These are phyloP conservation scores for Boletus sp. DNA, from an alignment of 768 basidiomycete genomes.

Conservation along the genomic window DNA sequence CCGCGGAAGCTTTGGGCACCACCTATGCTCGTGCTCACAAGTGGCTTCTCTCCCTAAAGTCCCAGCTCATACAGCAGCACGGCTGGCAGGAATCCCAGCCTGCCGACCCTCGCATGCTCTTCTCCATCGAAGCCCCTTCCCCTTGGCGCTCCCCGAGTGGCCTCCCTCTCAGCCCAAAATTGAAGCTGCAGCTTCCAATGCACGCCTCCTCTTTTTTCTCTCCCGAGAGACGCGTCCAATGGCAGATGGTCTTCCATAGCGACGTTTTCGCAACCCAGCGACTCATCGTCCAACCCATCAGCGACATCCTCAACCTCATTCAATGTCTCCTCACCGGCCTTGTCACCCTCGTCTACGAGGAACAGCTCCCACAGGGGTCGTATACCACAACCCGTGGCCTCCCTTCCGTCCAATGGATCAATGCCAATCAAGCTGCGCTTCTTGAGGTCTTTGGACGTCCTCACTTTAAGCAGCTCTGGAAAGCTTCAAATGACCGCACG, in stretches of 20 bases:
- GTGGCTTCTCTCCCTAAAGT: slow-evolving; percentile 64
- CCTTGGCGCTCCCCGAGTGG: slow-evolving; percentile 76
- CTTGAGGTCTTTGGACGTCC: slow-evolving; percentile 69
- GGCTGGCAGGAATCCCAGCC: slow-evolving; percentile 63
- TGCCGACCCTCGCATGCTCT: slow-evolving; percentile 68
- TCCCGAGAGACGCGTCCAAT: slow-evolving; percentile 78
- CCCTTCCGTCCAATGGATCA: slow-evolving; percentile 76
- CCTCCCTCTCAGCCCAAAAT: slow-evolving; percentile 71
- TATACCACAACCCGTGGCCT: slow-evolving; percentile 76
- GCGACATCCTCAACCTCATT: slow-evolving; percentile 63
- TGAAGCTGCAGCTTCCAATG: slow-evolving; percentile 69
- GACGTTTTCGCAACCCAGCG: slow-evolving; percentile 71
- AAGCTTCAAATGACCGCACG: slow-evolving; percentile 67
- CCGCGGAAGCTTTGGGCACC: slow-evolving; percentile 75
- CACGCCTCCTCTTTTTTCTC: slow-evolving; percentile 85
- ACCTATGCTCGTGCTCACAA: slow-evolving; percentile 80
- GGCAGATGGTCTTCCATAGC: slow-evolving; percentile 87
- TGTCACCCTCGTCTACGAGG: slow-evolving; percentile 71
- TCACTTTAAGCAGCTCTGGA: slow-evolving; percentile 69
- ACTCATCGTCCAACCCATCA: slow-evolving; percentile 64
- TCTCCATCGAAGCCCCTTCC: slow-evolving; percentile 73
- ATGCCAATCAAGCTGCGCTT: slow-evolving; percentile 61
- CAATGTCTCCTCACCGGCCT: slow-evolving; percentile 74
- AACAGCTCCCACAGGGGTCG: slow-evolving; percentile 63
- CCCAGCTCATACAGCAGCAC: slow-evolving; percentile 61